Evolutionary conservation across 164 flowering plant species (phyloP).

Genomic region (Echeveria elegans): DNA sequence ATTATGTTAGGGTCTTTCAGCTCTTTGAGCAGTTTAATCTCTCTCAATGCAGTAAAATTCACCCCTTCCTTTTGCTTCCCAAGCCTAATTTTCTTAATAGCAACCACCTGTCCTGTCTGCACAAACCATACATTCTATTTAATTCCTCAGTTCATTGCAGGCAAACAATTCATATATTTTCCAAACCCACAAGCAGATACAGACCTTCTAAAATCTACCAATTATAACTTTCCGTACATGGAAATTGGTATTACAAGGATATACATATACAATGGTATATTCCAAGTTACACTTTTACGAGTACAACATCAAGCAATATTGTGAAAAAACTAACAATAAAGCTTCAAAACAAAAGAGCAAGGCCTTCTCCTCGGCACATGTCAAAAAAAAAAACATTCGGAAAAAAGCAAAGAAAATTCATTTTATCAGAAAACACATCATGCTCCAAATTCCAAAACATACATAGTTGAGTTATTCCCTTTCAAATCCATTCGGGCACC

Average conservation of each 20-base stretch:
- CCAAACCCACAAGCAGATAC: too few relatives aligned
- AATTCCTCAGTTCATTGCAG: too few relatives aligned
- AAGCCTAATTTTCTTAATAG: conserved; percentile 88
- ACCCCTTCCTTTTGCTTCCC: conserved; percentile 96
- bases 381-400: background rate
- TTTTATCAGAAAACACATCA: background rate
- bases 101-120: conserved; percentile 82
- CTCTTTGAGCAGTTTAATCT: conserved; percentile 90
- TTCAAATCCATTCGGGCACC: background rate
- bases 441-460: background rate
- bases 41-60: conserved; percentile 88
- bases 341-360: too few relatives aligned
- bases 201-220: too few relatives aligned
- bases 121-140: conserved; percentile 9
- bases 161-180: too few relatives aligned
- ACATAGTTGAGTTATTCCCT: background rate
- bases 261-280: too few relatives aligned
- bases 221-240: background rate
- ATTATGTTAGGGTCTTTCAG: conserved; percentile 85
- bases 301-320: too few relatives aligned
- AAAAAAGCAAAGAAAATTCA: too few relatives aligned
- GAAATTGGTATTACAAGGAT: background rate
- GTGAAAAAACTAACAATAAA: too few relatives aligned
- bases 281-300: too few relatives aligned
- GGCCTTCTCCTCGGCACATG: background rate